Evolutionary conservation across 2,329 filamentous ascomycete genomes (phyloP).

Genomic region (Podosphaera leucotricha): DNA sequence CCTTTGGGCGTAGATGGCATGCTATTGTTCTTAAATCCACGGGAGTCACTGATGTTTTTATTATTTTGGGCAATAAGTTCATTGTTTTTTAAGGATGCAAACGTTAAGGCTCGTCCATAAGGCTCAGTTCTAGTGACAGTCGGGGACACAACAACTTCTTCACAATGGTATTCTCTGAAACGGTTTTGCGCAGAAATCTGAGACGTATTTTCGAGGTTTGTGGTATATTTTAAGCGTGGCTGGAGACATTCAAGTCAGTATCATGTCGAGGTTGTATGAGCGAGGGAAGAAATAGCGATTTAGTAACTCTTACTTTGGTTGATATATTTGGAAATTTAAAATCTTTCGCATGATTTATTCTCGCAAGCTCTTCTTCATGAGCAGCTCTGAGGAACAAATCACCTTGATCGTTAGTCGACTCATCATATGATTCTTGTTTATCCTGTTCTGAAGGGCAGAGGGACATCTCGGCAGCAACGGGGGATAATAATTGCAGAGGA

Average conservation of each 20-base stretch:
- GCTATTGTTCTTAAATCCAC: constrained; percentile 7
- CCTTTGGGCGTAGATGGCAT: constrained; percentile 13
- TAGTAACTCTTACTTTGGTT: constrained; percentile 7
- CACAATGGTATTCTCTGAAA: not conserved
- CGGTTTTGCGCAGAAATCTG: not conserved
- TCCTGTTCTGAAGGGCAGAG: not conserved
- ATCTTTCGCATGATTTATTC: not conserved
- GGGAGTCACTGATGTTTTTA: constrained; percentile 10
- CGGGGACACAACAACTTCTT: not conserved
- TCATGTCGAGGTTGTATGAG: not conserved
- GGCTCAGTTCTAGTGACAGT: not conserved
- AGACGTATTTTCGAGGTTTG: not conserved
- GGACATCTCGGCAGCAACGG: not conserved
- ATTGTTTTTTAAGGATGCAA: constrained; percentile 8
- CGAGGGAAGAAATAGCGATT: not conserved
- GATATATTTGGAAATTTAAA: constrained; percentile 4
- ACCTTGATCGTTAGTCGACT: constrained; percentile 14
- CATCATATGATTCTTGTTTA: constrained; percentile 5
- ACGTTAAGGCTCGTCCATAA: constrained; percentile 8
- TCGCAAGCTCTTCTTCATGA: constrained; percentile 12
- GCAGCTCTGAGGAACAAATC: constrained; percentile 15
- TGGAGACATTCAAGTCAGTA: not conserved
- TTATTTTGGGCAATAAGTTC: constrained; percentile 5
- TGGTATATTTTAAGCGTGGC: not conserved
- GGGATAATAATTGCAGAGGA: no score